Evolutionary conservation across 2,329 filamentous ascomycete genomes (phyloP), one percentile per base, ranked within the genome.

Genomic region (Talaromyces marneffei): DNA sequence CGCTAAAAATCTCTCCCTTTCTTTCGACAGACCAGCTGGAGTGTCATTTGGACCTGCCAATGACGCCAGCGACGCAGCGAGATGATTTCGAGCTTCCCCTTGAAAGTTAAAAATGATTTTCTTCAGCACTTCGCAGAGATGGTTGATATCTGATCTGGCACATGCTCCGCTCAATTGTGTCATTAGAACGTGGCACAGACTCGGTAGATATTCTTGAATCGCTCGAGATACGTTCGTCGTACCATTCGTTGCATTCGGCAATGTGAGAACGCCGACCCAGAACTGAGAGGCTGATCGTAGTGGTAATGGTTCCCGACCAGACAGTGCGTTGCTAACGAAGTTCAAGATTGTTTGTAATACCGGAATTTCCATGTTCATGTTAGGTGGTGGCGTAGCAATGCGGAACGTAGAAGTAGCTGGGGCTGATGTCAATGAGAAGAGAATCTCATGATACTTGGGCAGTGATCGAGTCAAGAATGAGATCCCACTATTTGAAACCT

Each of bases 241-340:
- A 9, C 23, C 12, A 40, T 42, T 64, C 18, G 63, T 65, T 29
- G 44, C 62, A 52, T 58, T 66, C 18, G 71, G 69, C 61, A 79
- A 66, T 58, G 72, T 71, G 62, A 78, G 57, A 46, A 78, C 65
- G 18, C 70, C 68, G n/a, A 75, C 67, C 73, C 78, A 79, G 64
- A 79, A 80, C 35, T 72, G 68, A 35, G 77, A 74, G 4, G 77
- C 74, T 29, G 77, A 76, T 18, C 77, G 77, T n/a, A 79, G 75
- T n/a, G 78, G 77, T 14, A 80, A 70, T 9, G 77, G 76, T 39
- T 80, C 78, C 0, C 74, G 70, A 9, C 77, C 71, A 46, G 73
- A 73, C 39, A 79, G 67, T 16, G 75, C 70, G 20, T 73, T 64
- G n/a, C 78, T 70, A 4, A 73, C 75, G 62, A 79, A 76, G 25